Base-by-base conservation (phyloP, 192 early-diverging fungal species). In the Backusella circina region DNA sequence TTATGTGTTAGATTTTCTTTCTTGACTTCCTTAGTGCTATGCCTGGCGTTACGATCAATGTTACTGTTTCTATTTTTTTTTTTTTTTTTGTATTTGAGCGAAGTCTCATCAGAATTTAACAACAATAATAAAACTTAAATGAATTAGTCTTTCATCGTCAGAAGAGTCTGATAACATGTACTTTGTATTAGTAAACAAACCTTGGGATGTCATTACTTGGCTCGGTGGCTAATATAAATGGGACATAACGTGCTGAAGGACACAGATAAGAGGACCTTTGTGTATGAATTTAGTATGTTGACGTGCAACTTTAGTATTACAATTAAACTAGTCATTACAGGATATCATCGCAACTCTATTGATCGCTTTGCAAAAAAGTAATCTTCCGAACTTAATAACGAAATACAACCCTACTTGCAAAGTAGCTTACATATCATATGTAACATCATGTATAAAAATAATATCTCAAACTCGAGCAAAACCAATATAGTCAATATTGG, bases 101-200 rank as follows among this genome's bases (percentile, higher is more conserved):
- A 69, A 69, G 67, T n/a, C 66, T 67, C 66, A 67, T 67, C 66
- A 67, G 16, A 67, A 13, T 67, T 38, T 41, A 69, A 41, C 10
- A 69, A 41, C 13, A 69, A 69, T 69, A 69, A 69, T 67, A 69
- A 69, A 69, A 69, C 37, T 69, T 39, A 30, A 69, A 69, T 69
- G 67, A 69, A 69, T 44, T 69, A 41, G 66, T 69, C 67, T 69
- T 41, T 69, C 67, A 69, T 69, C 38, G 67, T 26, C 38, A 69
- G 38, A 69, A 69, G 67, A 69, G 38, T 69, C 37, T 69, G 67
- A 69, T 69, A n/a, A 18, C 66, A 68, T 38, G 16, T 68, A 7
- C 18, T 2, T 38, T 68, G 36, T 68, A 68, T 68, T 68, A 23
- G 30, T 67, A 41, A 44, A 38, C 5, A 69, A 69, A 15, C 67